Evolutionary conservation across 331 rosid species (phyloP).

Genomic region (Pyracantha coccinea): DNA sequence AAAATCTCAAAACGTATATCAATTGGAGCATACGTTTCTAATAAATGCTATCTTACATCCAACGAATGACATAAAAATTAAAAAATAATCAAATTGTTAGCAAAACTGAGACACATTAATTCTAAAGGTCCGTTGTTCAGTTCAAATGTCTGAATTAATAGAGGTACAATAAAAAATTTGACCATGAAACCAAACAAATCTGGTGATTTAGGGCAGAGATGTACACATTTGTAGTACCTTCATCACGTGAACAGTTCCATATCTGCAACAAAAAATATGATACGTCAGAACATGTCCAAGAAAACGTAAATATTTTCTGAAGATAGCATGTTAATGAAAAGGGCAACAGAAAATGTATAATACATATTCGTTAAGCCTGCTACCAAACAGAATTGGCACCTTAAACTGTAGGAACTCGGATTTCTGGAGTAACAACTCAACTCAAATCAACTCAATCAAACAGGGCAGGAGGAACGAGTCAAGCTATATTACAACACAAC

Average conservation of each 20-base stretch:
- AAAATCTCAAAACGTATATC: not conserved
- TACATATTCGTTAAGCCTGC: not conserved
- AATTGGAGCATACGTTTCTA: no score
- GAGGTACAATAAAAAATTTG: not conserved
- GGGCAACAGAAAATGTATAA: not conserved
- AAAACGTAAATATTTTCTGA: not conserved
- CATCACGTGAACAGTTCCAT: constrained; percentile 95
- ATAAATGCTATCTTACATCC: no score
- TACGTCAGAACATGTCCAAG: constrained; percentile 26
- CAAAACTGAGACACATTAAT: no score
- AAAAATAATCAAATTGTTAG: no score
- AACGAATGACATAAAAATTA: no score
- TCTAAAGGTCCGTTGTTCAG: no score
- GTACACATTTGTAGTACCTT: constrained; percentile 40
- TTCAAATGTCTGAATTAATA: not conserved
- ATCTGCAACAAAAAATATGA: constrained; percentile 60
- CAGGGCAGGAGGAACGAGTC: no score
- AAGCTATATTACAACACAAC: not conserved
- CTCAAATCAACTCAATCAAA: not conserved
- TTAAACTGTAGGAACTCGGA: not conserved
- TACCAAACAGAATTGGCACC: not conserved
- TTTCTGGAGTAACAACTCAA: not conserved
- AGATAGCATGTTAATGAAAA: not conserved
- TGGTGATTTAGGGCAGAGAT: not conserved
- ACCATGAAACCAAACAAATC: not conserved